Conservation (phyloP, 106 monocot genomes). For the Allium cepa region DNA sequence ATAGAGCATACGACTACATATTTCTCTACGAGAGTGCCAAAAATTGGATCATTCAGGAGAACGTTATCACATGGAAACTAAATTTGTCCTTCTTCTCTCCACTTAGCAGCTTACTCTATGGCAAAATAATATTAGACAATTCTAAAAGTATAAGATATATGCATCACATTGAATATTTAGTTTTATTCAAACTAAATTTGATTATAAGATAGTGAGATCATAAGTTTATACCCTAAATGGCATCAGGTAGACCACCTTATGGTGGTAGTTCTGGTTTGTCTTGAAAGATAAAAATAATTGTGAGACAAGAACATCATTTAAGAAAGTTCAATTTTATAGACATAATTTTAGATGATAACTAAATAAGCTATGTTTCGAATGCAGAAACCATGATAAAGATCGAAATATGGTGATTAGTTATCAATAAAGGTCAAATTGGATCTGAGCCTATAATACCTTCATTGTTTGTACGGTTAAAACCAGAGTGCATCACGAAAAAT, state of each 20-base stretch:
- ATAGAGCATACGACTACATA: slow-evolving; percentile 55
- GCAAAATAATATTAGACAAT: neutral
- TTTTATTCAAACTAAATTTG: neutral
- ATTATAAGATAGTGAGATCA: neutral
- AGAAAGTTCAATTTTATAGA: too few relatives aligned
- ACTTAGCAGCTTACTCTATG: slow-evolving; percentile 57
- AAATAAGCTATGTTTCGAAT: too few relatives aligned
- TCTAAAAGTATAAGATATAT: neutral
- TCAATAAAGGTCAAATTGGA: too few relatives aligned
- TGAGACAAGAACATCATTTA: too few relatives aligned
- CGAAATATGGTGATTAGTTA: too few relatives aligned
- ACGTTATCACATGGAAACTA: slow-evolving; percentile 84
- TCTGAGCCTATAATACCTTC: too few relatives aligned
- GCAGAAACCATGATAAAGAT: too few relatives aligned
- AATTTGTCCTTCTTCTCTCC: slow-evolving; percentile 80
- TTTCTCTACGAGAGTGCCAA: slow-evolving; percentile 77
- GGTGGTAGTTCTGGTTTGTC: slow-evolving; percentile 61
- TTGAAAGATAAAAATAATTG: slow-evolving; percentile 3
- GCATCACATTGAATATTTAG: too few relatives aligned
- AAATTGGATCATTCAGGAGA: slow-evolving; percentile 66
- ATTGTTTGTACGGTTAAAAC: too few relatives aligned
- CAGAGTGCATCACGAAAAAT: too few relatives aligned
- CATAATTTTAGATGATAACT: too few relatives aligned
- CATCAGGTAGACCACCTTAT: slow-evolving; percentile 78
- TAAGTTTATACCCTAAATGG: slow-evolving; percentile 39